These are phyloP conservation scores for Salvia hispanica DNA, from an alignment of 257 asterid species.

Conservation along the genomic window DNA sequence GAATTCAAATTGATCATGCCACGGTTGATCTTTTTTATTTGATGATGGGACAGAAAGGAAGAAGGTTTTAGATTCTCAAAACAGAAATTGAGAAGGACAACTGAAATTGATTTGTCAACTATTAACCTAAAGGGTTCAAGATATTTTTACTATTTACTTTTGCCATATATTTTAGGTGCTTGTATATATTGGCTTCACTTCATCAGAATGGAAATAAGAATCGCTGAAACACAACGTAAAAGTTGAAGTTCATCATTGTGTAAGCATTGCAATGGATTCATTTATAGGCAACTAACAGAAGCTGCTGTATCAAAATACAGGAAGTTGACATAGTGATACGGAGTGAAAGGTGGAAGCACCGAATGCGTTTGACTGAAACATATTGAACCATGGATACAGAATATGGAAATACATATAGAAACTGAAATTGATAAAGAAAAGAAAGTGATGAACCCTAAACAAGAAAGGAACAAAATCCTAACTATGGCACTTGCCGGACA, in stretches of 20 bases:
- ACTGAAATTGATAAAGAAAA: no score
- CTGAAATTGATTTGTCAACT: no score
- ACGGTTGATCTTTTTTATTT: neutral
- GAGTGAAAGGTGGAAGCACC: no score
- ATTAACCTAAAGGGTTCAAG: slow-evolving; percentile 2
- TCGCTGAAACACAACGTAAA: slow-evolving; percentile 4
- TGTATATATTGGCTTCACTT: neutral
- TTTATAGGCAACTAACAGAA: slow-evolving; percentile 1
- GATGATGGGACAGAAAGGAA: slow-evolving; percentile 17
- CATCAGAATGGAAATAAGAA: neutral
- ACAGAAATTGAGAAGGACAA: neutral
- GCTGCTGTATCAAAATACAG: slow-evolving; percentile 8
- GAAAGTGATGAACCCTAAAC: no score
- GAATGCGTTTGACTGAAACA: no score
- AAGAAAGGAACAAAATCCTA: no score
- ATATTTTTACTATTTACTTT: neutral
- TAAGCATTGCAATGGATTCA: slow-evolving; percentile 4
- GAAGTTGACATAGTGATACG: slow-evolving; percentile 14
- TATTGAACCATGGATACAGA: no score
- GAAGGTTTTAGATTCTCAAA: neutral
- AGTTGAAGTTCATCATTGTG: neutral
- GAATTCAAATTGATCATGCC: neutral
- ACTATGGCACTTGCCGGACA: no score
- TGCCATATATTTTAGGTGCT: neutral
- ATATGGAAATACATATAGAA: no score